Base-by-base conservation (phyloP, 352 stramenopile genomes). In the Phytopythium kandeliae region DNA sequence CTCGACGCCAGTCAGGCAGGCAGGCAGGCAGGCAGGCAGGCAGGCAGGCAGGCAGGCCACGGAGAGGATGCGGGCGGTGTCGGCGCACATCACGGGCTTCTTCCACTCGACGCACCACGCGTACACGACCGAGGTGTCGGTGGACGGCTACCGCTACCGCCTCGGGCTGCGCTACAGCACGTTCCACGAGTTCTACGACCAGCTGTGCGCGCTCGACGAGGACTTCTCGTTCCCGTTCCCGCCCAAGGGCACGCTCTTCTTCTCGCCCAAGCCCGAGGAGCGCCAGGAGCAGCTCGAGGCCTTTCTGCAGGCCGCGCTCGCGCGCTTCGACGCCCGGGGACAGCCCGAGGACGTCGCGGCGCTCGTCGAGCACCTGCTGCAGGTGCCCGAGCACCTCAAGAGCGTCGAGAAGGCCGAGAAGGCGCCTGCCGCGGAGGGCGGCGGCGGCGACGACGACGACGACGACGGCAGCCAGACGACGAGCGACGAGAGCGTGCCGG, bases 81-180 rank as follows among this genome's bases (percentile, higher is more conserved):
- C 40, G 22, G 74, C 68, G 16, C 70, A 75, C 48, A 60, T 85
- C 34, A 71, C 68, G 43, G 71, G 70, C 47, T 85, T 80, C 56
- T 62, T 69, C 40, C 50, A 46, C 30, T 59, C 65, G 35, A 71
- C 62, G 40, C 65, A 69, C 56, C 71, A 78, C 57, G 73, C 74
- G 46, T 85, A 85, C 63, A 82, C 71, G 49, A 85, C 74, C 11
- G 63, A 85, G 53, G 66, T 85, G 41, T 57, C 36, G 16, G 58
- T 73, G 30, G 62, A 66, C 47, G 57, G 60, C 45, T 64, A 74
- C 54, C 62, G 62, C 40, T 74, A 64, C 59, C 65, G 65, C 9
- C 62, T 90, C 12, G 60, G 58, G 6, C 57, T 90, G 31, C 79
- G 79, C 54, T 90, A 88, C 71, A 85, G 71, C 63, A 75, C 73